phyloP scores from a whole-genome alignment of 2,329 filamentous ascomycete species.

The Aspergillus hiratsukae region DNA sequence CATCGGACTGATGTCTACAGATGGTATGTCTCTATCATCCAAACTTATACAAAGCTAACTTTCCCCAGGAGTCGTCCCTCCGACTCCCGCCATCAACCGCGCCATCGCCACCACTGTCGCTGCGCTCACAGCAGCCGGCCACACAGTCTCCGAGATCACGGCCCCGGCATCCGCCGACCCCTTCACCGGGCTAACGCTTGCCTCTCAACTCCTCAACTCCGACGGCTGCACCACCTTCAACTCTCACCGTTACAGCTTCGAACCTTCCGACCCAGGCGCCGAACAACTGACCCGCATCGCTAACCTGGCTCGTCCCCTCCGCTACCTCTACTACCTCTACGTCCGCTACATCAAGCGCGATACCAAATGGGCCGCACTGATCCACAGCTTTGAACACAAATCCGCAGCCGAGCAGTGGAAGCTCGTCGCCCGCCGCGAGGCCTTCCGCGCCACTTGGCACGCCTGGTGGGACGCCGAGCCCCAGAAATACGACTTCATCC shows the following conservation, averaged over 20 bases:
- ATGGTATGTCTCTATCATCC: slow-evolving; percentile 43
- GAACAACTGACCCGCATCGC: slow-evolving; percentile 71
- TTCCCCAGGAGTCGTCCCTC: slow-evolving; percentile 65
- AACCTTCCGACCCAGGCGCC: slow-evolving; percentile 75
- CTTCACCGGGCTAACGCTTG: slow-evolving; percentile 71
- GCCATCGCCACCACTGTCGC: slow-evolving; percentile 67
- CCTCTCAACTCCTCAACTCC: slow-evolving; percentile 73
- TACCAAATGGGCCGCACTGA: slow-evolving; percentile 69
- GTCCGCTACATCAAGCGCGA: slow-evolving; percentile 79
- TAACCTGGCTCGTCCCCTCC: slow-evolving; percentile 65
- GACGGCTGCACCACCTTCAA: slow-evolving; percentile 79
- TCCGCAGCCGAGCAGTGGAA: slow-evolving; percentile 76
- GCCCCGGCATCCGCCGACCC: slow-evolving; percentile 70
- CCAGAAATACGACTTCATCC: slow-evolving; percentile 71
- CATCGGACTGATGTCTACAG: slow-evolving; percentile 72
- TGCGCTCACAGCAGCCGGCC: slow-evolving; percentile 67
- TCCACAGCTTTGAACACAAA: slow-evolving; percentile 70
- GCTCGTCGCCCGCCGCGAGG: slow-evolving; percentile 70
- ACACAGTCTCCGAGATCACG: slow-evolving; percentile 64
- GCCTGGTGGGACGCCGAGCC: slow-evolving; percentile 72
- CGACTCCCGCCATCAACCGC: slow-evolving; percentile 75
- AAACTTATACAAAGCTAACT: slow-evolving; percentile 9
- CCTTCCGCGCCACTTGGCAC: slow-evolving; percentile 73
- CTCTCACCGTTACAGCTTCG: slow-evolving; percentile 69
- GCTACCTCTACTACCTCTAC: slow-evolving; percentile 84